A percentile compares a stretch with the other conserved stretches of the same genome.
Evolutionary conservation across 2,329 filamentous ascomycete genomes (phyloP).

Genomic region (Aspergillus fumigatiaffinis): DNA sequence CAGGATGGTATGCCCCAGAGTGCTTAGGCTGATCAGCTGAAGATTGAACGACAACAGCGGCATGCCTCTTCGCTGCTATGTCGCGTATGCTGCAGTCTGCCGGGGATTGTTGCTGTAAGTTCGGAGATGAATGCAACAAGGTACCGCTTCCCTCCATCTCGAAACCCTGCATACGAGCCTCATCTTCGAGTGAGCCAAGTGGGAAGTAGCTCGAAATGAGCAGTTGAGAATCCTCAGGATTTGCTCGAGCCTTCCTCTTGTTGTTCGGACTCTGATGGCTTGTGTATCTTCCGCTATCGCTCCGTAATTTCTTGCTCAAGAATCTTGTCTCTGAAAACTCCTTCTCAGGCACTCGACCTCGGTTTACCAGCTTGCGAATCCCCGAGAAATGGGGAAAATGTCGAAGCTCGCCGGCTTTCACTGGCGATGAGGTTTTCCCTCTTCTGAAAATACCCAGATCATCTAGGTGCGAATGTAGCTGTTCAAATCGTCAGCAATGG

Average conservation of each 20-base stretch:
- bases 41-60: neutral
- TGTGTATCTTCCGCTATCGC: neutral
- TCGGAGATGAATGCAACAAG: neutral
- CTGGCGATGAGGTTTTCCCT: slow-evolving; percentile 31
- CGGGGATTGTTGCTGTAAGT: neutral
- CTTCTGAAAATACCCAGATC: slow-evolving; percentile 34
- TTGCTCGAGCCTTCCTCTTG: neutral
- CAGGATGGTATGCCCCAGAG: neutral
- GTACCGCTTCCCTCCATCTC: neutral
- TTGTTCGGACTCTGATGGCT: neutral
- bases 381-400: neutral
- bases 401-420: slow-evolving; percentile 16
- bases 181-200: neutral
- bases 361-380: neutral
- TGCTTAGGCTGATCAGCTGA: neutral
- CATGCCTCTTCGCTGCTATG: neutral
- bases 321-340: slow-evolving; percentile 24
- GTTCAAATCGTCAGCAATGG: neutral
- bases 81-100: neutral
- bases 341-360: slow-evolving; percentile 10
- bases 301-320: slow-evolving; percentile 6
- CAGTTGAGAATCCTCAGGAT: neutral
- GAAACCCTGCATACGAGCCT: neutral
- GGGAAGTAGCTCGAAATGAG: neutral
- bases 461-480: slow-evolving; percentile 22